Percentiles rank a stretch among this genome's conserved stretches.
Evolutionary conservation across 108 stramenopile species (phyloP).

Genomic region (Halocafeteria seosinensis): DNA sequence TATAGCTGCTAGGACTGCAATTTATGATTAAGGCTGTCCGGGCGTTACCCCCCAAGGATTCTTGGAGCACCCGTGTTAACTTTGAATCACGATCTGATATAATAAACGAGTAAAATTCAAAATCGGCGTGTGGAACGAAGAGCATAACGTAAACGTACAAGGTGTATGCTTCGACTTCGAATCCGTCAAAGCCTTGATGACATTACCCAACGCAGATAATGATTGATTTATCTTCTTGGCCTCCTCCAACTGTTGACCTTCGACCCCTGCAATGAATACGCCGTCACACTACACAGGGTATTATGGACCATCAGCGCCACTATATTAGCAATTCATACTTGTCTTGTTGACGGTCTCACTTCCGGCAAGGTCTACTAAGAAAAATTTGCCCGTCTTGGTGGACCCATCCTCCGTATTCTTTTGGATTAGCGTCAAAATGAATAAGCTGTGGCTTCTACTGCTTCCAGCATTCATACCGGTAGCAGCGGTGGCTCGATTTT

Average conservation of each 20-base stretch:
- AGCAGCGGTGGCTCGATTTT: conserved; percentile 67
- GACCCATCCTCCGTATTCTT: conserved; percentile 18
- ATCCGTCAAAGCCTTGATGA: conserved; percentile 25
- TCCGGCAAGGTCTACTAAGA: conserved; percentile 94
- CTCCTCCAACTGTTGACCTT: conserved; percentile 15
- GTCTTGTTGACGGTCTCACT: conserved; percentile 90
- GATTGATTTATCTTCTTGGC: conserved; percentile 19
- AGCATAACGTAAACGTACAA: no score
- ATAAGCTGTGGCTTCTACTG: conserved; percentile 81
- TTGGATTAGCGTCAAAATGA: conserved; percentile 42
- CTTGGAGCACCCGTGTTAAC: conserved; percentile 74
- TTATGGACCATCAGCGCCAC: no score
- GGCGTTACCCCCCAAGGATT: conserved; percentile 66
- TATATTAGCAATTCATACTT: no score
- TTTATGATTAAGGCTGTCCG: conserved; percentile 62
- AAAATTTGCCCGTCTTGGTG: conserved; percentile 44
- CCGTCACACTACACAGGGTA: no score
- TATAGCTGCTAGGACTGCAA: conserved; percentile 44
- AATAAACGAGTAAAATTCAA: no score
- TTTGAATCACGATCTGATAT: conserved; percentile 71
- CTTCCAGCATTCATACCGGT: conserved; percentile 92
- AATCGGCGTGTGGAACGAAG: no score
- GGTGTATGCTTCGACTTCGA: conserved; percentile 22
- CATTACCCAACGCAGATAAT: conserved; percentile 23
- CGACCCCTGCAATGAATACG: no score